Percentiles rank a stretch among this genome's conserved stretches.
Evolutionary conservation across 2,329 filamentous ascomycete species (phyloP).

Genomic region (Ophiostoma sp.): DNA sequence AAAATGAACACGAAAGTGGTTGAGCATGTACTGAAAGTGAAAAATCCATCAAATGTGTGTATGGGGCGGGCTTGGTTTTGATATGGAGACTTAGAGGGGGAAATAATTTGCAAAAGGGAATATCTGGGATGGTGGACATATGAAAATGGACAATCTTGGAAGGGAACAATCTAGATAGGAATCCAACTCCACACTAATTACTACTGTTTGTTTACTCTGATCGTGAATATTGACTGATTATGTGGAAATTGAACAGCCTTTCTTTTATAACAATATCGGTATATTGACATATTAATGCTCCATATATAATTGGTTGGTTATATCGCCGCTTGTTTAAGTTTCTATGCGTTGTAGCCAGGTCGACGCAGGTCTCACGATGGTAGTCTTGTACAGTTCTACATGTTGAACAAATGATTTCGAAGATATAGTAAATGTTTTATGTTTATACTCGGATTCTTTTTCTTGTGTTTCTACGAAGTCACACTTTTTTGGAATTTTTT

Average conservation of each 20-base stretch:
- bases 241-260: neutral
- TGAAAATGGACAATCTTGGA: neutral
- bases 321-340: neutral
- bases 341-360: conserved; percentile 2
- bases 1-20: neutral
- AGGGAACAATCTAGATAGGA: conserved; percentile 3
- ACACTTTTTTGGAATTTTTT: too few relatives aligned
- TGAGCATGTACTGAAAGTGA: conserved; percentile 10
- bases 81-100: neutral
- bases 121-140: neutral
- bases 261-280: too few relatives aligned
- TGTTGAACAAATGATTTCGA: too few relatives aligned
- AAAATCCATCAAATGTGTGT: neutral
- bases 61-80: neutral
- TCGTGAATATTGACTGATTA: neutral
- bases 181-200: neutral
- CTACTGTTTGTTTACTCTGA: neutral
- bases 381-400: too few relatives aligned
- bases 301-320: too few relatives aligned
- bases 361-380: neutral
- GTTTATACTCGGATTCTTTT: too few relatives aligned
- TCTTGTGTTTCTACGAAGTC: too few relatives aligned
- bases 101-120: neutral
- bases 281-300: neutral
- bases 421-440: too few relatives aligned